Base-by-base conservation (phyloP, 331 rosid species). In the Saraca asoca region DNA sequence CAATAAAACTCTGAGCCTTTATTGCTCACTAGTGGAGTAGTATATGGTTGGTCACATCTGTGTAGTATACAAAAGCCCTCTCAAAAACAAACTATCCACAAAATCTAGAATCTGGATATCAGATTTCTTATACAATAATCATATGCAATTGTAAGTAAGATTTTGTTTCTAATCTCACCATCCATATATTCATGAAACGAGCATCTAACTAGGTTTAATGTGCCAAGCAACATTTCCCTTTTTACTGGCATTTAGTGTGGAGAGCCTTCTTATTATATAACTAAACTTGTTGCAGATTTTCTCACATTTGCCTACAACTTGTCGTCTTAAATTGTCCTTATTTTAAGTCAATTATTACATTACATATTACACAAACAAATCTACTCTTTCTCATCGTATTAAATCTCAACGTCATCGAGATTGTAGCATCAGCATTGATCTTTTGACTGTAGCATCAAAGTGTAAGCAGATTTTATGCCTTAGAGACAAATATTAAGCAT, bases 351-450 rank as follows among this genome's bases (percentile, higher is more conserved):
- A n/a, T n/a, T 50, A 66, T 71, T 62, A 75, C 51, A 68, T 29
- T 75, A 71, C 84, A 87, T 62, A 78, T 79, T 79, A 60, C 83
- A 81, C 87, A 85, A 65, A 42, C 73, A 69, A 73, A 76, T 66
- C 54, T n/a, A n/a, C n/a, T n/a, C 64, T 51, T 58, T 66, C 50
- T 55, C 55, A 48, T 53, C n/a, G n/a, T n/a, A n/a, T n/a, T n/a
- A n/a, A 58, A 68, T 59, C 57, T 29, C 14, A 35, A 64, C 10
- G 33, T 53, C 57, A 61, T 64, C 39, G 39, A 59, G 51, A 9
- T 51, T 50, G 61, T 15, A 14, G 46, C 35, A 35, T 73, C 59
- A 55, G 56, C 70, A 53, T 55, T 16, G 72, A 68, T 61, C 71
- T 59, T 46, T 64, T 57, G 68, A n/a, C n/a, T n/a, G 67, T 72